Base-by-base conservation (phyloP, 2,329 filamentous ascomycete species). In the Colletotrichum chrysophilum region DNA sequence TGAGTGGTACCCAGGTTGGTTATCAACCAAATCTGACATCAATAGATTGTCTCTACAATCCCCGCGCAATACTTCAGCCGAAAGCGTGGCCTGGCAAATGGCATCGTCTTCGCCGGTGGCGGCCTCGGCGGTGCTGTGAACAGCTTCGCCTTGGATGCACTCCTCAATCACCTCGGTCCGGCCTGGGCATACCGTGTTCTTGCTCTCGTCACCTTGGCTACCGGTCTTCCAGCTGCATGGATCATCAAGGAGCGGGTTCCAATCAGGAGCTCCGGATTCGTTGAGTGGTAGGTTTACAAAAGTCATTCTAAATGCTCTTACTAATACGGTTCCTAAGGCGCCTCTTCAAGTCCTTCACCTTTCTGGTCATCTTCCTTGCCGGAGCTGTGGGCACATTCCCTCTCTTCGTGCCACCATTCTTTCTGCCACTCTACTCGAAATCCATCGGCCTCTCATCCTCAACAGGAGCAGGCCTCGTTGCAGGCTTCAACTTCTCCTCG, bases 401-500 rank as follows among this genome's bases (percentile, higher is more conserved):
- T 1, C 86, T 93, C 18, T 88, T 92, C 72, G 90, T 93, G 0
- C 90, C 91, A 0, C 89, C 91, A 0, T 93, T 91, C 82, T 93
- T 92, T 79, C 82, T 93, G 1, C 91, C 91, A 0, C 83, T 92
- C 1, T 92, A 91, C 78, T 86, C 86, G 32, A 82, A 85, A 5
- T 89, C 90, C 0, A 84, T 93, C n/a, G 89, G 89, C 0, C 83
- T 93, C 9, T 85, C 87, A 0, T 86, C 90, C 2, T 84, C 84
- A 9, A 87, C 86, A 0, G 91, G 91, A 0, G 91, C 91, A 1
- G 90, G 85, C 13, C 83, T 93, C 1, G 86, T 93, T 0, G 91
- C 91, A 0, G 91, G 87, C 2, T 93, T 92, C 84, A 92, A 91
- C 80, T 88, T 91, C 28, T 87, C 90, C 0, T 92, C 91, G 0